A percentile compares a stretch with the other conserved stretches of the same genome.
phyloP scores from a whole-genome alignment of 352 stramenopile genomes.

The Nothophytophthora sp. region DNA sequence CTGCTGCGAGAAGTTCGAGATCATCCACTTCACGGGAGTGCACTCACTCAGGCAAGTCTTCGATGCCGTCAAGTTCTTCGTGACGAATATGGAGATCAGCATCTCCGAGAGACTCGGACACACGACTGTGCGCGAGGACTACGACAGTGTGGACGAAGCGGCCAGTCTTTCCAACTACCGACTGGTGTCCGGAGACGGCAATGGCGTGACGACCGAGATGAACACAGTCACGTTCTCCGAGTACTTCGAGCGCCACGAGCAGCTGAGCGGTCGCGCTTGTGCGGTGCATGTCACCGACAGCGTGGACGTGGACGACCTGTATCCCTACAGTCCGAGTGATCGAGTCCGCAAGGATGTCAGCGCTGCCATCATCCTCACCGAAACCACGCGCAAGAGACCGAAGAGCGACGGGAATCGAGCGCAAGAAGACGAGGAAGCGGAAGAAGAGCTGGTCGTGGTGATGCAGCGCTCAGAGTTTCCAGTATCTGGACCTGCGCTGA shows the following conservation, averaged over 20 bases:
- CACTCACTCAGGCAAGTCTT: conserved; percentile 30
- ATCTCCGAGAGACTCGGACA: conserved; percentile 39
- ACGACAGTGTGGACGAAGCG: conserved; percentile 14
- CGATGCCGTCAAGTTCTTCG: conserved; percentile 30
- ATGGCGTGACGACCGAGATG: conserved; percentile 16
- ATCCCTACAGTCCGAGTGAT: conserved; percentile 21
- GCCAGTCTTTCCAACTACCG: conserved; percentile 10
- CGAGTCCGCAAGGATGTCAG: conserved; percentile 28
- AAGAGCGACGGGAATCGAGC: too few species aligned
- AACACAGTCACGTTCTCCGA: conserved; percentile 17
- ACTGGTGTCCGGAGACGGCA: conserved; percentile 11
- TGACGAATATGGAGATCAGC: conserved; percentile 43
- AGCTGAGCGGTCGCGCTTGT: neutral
- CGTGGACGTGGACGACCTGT: conserved; percentile 18
- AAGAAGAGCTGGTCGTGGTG: conserved; percentile 28
- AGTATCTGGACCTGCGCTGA: conserved; percentile 18
- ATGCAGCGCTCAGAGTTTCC: conserved; percentile 23
- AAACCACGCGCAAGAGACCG: conserved; percentile 17
- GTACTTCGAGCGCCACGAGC: conserved; percentile 2
- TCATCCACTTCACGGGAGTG: conserved; percentile 24
- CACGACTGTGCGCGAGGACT: conserved; percentile 48
- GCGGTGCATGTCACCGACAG: conserved; percentile 14
- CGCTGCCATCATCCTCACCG: conserved; percentile 22
- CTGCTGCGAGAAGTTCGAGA: conserved; percentile 42
- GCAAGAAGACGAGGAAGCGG: neutral